These are phyloP conservation scores for Prunus persica DNA, from an alignment of 306 rosid species.

Conservation along the genomic window DNA sequence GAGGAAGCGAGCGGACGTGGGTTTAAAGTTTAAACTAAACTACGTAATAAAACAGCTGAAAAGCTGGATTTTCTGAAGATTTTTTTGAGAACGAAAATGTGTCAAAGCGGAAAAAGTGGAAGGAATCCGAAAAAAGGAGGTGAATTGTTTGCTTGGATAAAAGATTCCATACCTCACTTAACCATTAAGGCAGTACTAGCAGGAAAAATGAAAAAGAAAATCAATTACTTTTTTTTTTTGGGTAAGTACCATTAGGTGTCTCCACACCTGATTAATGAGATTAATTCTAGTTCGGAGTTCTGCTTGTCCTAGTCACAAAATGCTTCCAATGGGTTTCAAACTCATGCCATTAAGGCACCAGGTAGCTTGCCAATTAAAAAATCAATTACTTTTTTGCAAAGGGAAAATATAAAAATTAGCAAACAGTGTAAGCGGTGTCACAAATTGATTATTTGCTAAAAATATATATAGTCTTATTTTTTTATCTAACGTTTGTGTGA, in stretches of 20 bases:
- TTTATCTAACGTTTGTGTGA: too few species aligned
- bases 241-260: too few species aligned
- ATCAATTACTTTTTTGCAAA: background rate
- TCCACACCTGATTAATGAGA: fast-evolving
- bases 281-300: fast-evolving
- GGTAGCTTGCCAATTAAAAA: fast-evolving
- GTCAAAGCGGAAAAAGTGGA: background rate
- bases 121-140: slow-evolving; percentile 10
- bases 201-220: background rate
- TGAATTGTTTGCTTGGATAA: slow-evolving; percentile 1
- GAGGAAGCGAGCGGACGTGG: slow-evolving; percentile 4
- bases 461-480: too few species aligned
- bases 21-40: background rate
- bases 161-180: slow-evolving; percentile 21
- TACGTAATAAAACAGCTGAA: background rate
- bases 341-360: fast-evolving
- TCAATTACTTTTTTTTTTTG: background rate
- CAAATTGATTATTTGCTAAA: too few species aligned
- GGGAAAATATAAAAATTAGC: background rate
- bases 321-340: fast-evolving
- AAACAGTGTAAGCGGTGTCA: background rate
- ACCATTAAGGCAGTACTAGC: background rate
- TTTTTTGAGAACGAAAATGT: background rate
- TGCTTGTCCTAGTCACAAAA: fast-evolving
- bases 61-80: slow-evolving; percentile 8